Percentiles rank a stretch among this genome's conserved stretches.
Conservation (phyloP, 1,139 yeast species). For the Yamadazyma conglobata region DNA sequence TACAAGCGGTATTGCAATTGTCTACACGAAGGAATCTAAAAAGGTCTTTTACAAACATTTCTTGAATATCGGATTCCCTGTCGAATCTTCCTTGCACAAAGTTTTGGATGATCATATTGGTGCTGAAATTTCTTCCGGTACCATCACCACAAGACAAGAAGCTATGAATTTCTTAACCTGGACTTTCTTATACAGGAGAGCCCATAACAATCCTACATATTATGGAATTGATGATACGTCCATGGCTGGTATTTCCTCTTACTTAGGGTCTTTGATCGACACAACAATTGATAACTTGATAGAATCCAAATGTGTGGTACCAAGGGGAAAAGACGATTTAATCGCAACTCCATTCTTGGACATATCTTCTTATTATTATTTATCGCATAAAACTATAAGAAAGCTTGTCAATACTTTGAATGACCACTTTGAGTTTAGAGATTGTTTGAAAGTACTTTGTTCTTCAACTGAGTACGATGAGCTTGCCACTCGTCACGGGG, state of each 20-base stretch:
- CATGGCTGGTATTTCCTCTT: constrained; percentile 63
- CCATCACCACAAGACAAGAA: constrained; percentile 76
- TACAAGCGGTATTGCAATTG: constrained; percentile 92
- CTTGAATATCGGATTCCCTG: constrained; percentile 94
- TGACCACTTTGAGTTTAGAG: constrained; percentile 55
- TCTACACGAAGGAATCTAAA: constrained; percentile 87
- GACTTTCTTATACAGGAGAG: constrained; percentile 91
- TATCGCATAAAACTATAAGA: constrained; percentile 87
- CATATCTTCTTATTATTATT: constrained; percentile 86
- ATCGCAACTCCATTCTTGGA: constrained; percentile 79
- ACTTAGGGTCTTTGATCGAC: constrained; percentile 73
- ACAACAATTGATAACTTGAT: constrained; percentile 61
- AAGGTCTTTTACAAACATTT: constrained; percentile 93
- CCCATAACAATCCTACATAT: constrained; percentile 93
- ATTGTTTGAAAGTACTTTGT: constrained; percentile 68
- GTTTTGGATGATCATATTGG: constrained; percentile 93
- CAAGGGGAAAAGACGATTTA: constrained; percentile 47
- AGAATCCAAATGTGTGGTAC: constrained; percentile 68
- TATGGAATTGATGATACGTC: constrained; percentile 79
- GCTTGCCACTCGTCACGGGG: constrained; percentile 91
- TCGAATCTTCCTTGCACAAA: constrained; percentile 90
- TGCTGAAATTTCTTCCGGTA: constrained; percentile 91
- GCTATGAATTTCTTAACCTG: constrained; percentile 92
- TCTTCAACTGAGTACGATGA: constrained; percentile 90
- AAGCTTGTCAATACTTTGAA: constrained; percentile 54